These are phyloP conservation scores for Fusarium nanum DNA, from an alignment of 2,329 filamentous ascomycete species.

Conservation along the genomic window DNA sequence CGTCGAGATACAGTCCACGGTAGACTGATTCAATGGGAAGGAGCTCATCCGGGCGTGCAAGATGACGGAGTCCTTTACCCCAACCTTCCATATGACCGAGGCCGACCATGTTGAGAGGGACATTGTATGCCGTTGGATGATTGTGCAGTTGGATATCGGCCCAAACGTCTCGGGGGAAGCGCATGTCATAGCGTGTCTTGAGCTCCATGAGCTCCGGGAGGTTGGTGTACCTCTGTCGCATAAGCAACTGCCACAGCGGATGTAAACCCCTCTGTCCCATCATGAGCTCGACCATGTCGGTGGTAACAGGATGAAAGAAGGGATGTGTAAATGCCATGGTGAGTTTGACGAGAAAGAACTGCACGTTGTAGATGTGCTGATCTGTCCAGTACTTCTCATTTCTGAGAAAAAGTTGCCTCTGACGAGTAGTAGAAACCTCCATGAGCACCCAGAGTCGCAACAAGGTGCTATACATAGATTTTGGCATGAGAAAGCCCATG, in stretches of 20 bases:
- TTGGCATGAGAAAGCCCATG: slow-evolving; percentile 67
- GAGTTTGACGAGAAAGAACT: slow-evolving; percentile 77
- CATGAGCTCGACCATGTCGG: slow-evolving; percentile 66
- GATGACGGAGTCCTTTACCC: slow-evolving; percentile 59
- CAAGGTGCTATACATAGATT: slow-evolving; percentile 59
- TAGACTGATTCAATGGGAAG: slow-evolving; percentile 66
- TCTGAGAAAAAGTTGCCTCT: slow-evolving; percentile 66
- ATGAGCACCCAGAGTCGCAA: slow-evolving; percentile 80
- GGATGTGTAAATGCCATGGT: slow-evolving; percentile 76
- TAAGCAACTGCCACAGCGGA: slow-evolving; percentile 70
- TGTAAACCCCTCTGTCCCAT: slow-evolving; percentile 68
- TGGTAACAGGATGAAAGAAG: slow-evolving; percentile 62
- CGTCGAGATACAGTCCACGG: slow-evolving; percentile 64
- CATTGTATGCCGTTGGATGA: slow-evolving; percentile 57
- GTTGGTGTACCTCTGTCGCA: slow-evolving; percentile 63
- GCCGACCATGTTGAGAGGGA: slow-evolving; percentile 66
- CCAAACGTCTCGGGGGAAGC: slow-evolving; percentile 51
- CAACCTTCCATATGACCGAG: slow-evolving; percentile 66
- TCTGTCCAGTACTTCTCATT: slow-evolving; percentile 67
- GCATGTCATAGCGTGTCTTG: slow-evolving; percentile 68
- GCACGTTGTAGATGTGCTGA: slow-evolving; percentile 69
- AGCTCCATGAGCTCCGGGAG: slow-evolving; percentile 65
- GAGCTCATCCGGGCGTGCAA: slow-evolving; percentile 69
- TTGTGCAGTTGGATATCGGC: slow-evolving; percentile 35
- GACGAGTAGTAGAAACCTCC: slow-evolving; percentile 69